Evolutionary conservation across 2,329 filamentous ascomycete species (phyloP), one percentile per base, ranked within the genome.

Genomic region (Huntiella abstrusa): DNA sequence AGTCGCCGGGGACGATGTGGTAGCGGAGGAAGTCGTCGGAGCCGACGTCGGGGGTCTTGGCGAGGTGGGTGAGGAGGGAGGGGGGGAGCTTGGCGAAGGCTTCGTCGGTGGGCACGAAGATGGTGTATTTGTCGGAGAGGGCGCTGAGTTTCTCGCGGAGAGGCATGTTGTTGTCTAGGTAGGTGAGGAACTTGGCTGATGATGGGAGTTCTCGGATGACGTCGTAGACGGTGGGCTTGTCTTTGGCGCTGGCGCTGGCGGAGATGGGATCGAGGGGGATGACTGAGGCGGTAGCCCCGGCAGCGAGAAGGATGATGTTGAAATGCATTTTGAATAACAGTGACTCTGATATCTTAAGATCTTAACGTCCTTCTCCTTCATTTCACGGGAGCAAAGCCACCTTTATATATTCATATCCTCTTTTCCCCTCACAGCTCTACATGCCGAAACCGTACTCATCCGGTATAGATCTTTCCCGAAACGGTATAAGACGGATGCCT

Each of bases 91-190:
- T 64, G 51, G 80, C 73, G 54, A 95, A 88, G 0, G 85, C 85
- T 43, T 69, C 64, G 58, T 94, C 75, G 1, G 73, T 76, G 0
- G 87, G 87, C 2, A 83, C 81, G 55, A 94, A 92, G 43, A 91
- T 62, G 1, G 87, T 94, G 56, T 80, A 75, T 60, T 88, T 87
- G 16, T 72, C 66, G 7, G 39, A 41, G 1, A 83, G 88, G 55
- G 73, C 72, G 62, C 92, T 91, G 22, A 95, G 71, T 3, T 77
- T 59, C 46, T 80, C 60, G 33, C 88, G 76, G 1, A 94, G 64
- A 45, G 83, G 75, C 1, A 77, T 69, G 57, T 82, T 77, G 51
- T 85, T 69, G 51, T 80, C 69, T 53, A 48, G 28, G 12, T 45
- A 40, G 42, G 43, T 8, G 17, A 43, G 28, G 43, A 49, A 46